A percentile compares a stretch with the other conserved stretches of the same genome.
Evolutionary conservation across 2,329 filamentous ascomycete genomes (phyloP).

Genomic region (Aspergillus luchuensis): DNA sequence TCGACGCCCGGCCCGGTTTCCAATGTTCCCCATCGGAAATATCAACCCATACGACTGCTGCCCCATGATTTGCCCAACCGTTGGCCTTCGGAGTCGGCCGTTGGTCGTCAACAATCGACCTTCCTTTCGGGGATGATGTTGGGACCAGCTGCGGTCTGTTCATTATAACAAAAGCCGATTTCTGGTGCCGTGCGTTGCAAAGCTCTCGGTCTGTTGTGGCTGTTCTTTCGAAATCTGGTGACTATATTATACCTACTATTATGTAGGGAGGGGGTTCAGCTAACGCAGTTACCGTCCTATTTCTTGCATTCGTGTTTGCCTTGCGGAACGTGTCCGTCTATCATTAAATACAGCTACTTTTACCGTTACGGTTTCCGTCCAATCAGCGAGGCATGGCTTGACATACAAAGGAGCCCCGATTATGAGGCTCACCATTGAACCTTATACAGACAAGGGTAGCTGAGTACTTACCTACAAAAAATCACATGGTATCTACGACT

Average conservation of each 20-base stretch:
- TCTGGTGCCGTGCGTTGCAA: too few species aligned
- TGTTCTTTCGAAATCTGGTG: conserved; percentile 12
- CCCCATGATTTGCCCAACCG: not conserved
- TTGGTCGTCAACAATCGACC: not conserved
- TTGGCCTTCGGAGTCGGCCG: not conserved
- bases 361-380: not conserved
- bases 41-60: conserved; percentile 9
- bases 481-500: too few species aligned
- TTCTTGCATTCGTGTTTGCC: too few species aligned
- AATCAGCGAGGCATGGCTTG: not conserved
- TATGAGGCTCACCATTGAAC: too few species aligned
- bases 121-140: not conserved
- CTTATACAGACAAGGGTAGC: too few species aligned
- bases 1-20: not conserved
- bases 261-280: too few species aligned
- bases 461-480: too few species aligned
- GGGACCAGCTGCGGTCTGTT: not conserved
- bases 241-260: conserved; percentile 19
- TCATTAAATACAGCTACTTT: too few species aligned
- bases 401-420: too few species aligned
- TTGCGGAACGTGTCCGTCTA: too few species aligned
- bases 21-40: conserved; percentile 13
- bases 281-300: too few species aligned
- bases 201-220: not conserved
- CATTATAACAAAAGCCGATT: too few species aligned